Evolutionary conservation across 2,329 filamentous ascomycete species (phyloP), one percentile per base, ranked within the genome.

Genomic region (Fusarium veterinarium): DNA sequence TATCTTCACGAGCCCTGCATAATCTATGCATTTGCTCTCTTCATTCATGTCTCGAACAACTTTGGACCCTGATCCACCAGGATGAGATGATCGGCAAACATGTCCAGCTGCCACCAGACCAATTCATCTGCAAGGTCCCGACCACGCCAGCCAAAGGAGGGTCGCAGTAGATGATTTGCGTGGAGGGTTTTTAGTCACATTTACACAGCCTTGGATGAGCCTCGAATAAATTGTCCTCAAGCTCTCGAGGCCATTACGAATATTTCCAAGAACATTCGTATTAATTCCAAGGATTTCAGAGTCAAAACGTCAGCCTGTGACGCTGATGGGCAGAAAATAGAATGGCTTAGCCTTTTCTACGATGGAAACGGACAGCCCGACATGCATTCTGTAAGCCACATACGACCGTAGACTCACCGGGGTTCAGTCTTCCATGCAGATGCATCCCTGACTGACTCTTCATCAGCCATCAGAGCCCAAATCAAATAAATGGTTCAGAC

Each of bases 51-150:
- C 23, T 58, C 49, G 46, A 51, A 56, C 33, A 59, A 51, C 49
- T 62, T 37, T 65, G 56, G 48, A 73, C 70, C 70, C 61, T 73
- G 66, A 66, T 71, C 59, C 71, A 71, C 71, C 48, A 64, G 42
- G 49, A 64, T 64, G 70, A 67, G 40, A 62, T 61, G 70, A 72
- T 75, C 64, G 65, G 40, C 67, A 61, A 62, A 40, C 49, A 72
- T 49, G 60, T 48, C 61, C 56, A 57, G 53, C 55, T 51, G 23
- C 60, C 31, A 66, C 60, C 72, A 66, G 53, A 57, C 41, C 63
- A 68, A 49, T 57, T 67, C 52, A 71, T 60, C 75, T 76, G 74
- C 74, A 76, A 76, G 74, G 74, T 76, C 74, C 74, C 74, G 72
- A 69, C 67, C 59, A 41, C 56, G 57, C 60, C 65, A 60, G 67